Conservation (phyloP, 2,329 filamentous ascomycete genomes). For the Trichoderma cornu-damae region DNA sequence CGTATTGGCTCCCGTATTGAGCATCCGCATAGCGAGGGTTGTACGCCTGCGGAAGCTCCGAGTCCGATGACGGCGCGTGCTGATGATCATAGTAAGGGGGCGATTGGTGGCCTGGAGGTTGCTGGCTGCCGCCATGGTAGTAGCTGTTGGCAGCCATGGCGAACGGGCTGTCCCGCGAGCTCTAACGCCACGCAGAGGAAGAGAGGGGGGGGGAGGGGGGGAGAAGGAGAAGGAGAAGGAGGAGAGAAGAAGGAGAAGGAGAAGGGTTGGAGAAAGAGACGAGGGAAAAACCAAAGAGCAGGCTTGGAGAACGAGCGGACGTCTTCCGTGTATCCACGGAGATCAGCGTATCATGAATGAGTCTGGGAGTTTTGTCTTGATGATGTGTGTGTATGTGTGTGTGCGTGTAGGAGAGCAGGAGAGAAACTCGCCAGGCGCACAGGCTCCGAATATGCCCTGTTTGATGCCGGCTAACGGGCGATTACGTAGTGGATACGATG, state of each 20-base stretch:
- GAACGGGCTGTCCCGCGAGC: constrained; percentile 20
- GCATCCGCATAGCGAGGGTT: constrained; percentile 24
- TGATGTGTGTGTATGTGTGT: too few species aligned
- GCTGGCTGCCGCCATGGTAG: constrained; percentile 44
- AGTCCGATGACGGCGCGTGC: constrained; percentile 39
- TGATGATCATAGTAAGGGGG: constrained; percentile 38
- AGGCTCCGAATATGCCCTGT: constrained; percentile 1
- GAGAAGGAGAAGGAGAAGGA: not conserved
- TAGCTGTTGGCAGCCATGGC: constrained; percentile 63
- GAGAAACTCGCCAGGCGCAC: not conserved
- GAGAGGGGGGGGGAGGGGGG: not conserved
- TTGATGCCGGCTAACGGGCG: constrained; percentile 6
- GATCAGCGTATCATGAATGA: not conserved
- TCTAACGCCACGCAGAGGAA: not conserved
- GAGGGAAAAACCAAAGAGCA: not conserved
- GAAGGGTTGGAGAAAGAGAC: not conserved
- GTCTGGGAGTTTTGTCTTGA: not conserved
- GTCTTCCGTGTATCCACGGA: not conserved
- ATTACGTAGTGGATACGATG: constrained; percentile 19
- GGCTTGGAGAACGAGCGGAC: not conserved
- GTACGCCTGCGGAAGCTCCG: constrained; percentile 38
- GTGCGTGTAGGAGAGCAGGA: not conserved
- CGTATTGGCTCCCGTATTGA: constrained; percentile 22
- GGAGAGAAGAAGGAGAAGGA: not conserved
- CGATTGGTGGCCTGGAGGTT: constrained; percentile 34